phyloP scores from a whole-genome alignment of 495 filamentous ascomycete genomes.

The Polyplosphaeria fusca region DNA sequence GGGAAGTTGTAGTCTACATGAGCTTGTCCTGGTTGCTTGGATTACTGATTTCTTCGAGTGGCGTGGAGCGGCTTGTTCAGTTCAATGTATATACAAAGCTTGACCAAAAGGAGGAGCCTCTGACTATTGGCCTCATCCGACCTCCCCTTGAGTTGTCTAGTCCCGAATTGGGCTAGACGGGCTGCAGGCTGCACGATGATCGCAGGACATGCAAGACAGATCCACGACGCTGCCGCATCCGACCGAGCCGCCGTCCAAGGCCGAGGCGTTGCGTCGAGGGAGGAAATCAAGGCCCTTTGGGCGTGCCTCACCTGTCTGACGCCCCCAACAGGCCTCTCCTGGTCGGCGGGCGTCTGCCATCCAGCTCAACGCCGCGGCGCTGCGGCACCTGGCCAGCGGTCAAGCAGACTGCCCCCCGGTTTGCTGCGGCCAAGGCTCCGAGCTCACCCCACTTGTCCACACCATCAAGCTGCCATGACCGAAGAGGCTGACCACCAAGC shows the following conservation, averaged over 20 bases:
- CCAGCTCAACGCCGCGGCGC: constrained; percentile 21
- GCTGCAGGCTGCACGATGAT: constrained; percentile 11
- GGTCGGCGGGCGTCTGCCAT: constrained; percentile 4
- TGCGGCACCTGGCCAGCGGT: not conserved
- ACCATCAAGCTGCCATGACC: constrained; percentile 27
- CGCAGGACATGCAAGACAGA: constrained; percentile 11
- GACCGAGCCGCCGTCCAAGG: constrained; percentile 18
- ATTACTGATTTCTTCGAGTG: no score
- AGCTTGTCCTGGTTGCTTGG: no score
- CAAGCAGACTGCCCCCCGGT: constrained; percentile 1
- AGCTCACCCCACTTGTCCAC: not conserved
- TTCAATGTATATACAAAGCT: no score
- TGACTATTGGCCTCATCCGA: no score
- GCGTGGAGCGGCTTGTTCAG: constrained; percentile 11
- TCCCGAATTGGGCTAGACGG: no score
- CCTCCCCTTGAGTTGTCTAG: no score
- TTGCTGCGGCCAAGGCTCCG: not conserved
- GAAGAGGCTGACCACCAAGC: constrained; percentile 23
- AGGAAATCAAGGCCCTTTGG: constrained; percentile 21
- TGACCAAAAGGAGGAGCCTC: no score
- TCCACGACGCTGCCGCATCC: constrained; percentile 9
- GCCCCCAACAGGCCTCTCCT: constrained; percentile 11
- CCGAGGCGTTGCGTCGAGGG: not conserved
- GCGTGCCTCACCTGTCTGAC: not conserved
- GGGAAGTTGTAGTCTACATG: no score